Conservation (phyloP, 83 land plant genomes). For the Picea mariana region DNA sequence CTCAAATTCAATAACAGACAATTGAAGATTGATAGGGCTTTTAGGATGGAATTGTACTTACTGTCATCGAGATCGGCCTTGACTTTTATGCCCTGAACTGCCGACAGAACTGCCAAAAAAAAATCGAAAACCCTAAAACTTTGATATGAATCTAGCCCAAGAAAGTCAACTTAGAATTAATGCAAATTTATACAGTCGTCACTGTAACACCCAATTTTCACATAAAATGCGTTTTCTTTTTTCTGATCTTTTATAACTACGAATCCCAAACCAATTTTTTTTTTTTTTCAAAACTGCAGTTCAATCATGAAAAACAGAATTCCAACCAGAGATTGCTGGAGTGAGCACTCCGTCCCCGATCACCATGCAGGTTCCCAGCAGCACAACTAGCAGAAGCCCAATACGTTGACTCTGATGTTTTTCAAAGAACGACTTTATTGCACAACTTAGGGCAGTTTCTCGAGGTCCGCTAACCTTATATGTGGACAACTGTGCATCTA, state of each 20-base stretch:
- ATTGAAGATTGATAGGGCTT: no score
- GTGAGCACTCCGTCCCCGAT: conserved; percentile 88
- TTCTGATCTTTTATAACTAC: not conserved
- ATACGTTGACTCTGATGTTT: conserved; percentile 30
- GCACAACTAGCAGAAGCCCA: conserved; percentile 44
- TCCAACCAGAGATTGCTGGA: conserved; percentile 77
- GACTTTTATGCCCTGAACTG: no score
- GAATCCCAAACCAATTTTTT: not conserved
- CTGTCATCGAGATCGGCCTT: no score
- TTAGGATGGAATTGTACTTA: no score
- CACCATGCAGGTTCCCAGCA: conserved; percentile 67
- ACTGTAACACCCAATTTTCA: not conserved
- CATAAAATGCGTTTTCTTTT: not conserved
- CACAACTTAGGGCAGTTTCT: conserved; percentile 24
- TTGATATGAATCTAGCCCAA: not conserved
- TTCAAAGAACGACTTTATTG: conserved; percentile 39
- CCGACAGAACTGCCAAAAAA: no score
- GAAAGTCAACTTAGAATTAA: not conserved
- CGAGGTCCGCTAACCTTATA: conserved; percentile 32
- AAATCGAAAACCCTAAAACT: conserved; percentile 14
- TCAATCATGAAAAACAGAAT: not conserved
- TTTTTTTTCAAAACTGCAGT: not conserved
- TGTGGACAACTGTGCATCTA: conserved; percentile 64
- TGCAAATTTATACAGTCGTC: no score
- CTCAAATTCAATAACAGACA: no score